These are phyloP conservation scores for Malbranchea cinnamomea DNA, from an alignment of 2,329 filamentous ascomycete genomes.

Conservation along the genomic window DNA sequence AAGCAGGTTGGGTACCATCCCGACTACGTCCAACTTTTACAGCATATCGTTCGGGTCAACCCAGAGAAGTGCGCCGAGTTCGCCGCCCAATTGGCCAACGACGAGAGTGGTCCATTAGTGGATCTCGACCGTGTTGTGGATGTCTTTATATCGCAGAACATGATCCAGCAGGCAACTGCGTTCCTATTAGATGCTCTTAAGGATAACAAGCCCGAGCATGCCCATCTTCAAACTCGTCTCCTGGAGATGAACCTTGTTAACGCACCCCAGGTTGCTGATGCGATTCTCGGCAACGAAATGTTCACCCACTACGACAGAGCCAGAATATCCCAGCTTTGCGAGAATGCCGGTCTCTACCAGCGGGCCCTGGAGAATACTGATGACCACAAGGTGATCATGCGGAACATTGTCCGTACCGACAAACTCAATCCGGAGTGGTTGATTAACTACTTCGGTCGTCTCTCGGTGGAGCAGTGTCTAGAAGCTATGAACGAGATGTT, in stretches of 20 bases:
- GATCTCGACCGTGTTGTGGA: conserved; percentile 92
- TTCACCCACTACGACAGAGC: conserved; percentile 92
- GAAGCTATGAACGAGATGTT: conserved; percentile 95
- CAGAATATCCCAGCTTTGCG: conserved; percentile 78
- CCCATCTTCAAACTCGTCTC: conserved; percentile 79
- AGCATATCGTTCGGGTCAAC: conserved; percentile 82
- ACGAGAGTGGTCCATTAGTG: conserved; percentile 72
- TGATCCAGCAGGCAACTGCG: conserved; percentile 96
- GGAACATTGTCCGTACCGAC: conserved; percentile 67
- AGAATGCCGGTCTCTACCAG: conserved; percentile 75
- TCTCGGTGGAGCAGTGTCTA: conserved; percentile 88
- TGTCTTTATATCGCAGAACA: conserved; percentile 94
- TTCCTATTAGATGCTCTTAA: conserved; percentile 93
- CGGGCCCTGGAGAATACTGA: conserved; percentile 91
- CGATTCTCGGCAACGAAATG: conserved; percentile 96
- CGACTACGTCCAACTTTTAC: conserved; percentile 84
- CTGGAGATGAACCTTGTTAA: conserved; percentile 97
- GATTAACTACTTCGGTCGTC: conserved; percentile 78
- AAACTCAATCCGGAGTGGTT: conserved; percentile 86
- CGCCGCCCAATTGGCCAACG: conserved; percentile 78
- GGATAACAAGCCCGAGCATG: conserved; percentile 88
- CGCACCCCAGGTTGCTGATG: conserved; percentile 92
- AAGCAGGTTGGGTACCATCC: conserved; percentile 75
- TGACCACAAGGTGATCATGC: conserved; percentile 78
- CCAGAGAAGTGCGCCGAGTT: conserved; percentile 93